Conservation (phyloP, 148 eudicot genomes). For the Fallopia convolvulus region DNA sequence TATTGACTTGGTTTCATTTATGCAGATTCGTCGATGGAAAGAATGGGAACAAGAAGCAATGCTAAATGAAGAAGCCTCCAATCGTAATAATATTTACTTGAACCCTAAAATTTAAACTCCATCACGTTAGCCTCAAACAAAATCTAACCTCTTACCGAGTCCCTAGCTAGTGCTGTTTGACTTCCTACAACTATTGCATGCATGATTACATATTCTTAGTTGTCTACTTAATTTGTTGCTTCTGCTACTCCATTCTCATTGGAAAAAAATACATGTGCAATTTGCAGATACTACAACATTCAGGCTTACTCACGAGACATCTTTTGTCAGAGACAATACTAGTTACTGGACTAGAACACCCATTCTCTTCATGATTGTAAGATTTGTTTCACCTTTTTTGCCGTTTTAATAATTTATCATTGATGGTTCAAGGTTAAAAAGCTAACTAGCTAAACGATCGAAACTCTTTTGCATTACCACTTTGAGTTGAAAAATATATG, state of each 20-base stretch:
- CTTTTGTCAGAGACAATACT: conserved; percentile 73
- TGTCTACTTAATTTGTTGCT: neutral
- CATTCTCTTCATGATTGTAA: conserved; percentile 64
- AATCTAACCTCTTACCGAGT: neutral
- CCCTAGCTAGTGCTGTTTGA: neutral
- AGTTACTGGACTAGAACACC: conserved; percentile 72
- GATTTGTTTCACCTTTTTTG: conserved; percentile 15
- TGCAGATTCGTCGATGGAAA: conserved; percentile 86
- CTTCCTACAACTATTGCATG: neutral
- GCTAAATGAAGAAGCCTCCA: neutral
- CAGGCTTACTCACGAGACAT: conserved; percentile 87
- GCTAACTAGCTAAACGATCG: neutral
- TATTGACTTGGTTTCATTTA: neutral
- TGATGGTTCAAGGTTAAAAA: neutral
- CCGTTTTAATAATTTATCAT: neutral
- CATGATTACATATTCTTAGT: neutral
- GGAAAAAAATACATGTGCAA: neutral
- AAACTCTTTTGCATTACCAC: neutral
- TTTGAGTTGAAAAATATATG: no score
- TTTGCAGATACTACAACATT: conserved; percentile 74
- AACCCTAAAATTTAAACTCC: neutral
- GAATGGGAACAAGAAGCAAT: conserved; percentile 63
- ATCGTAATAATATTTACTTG: conserved; percentile 21
- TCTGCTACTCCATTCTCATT: neutral
- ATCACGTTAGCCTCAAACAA: neutral